Evolutionary conservation across 2,329 filamentous ascomycete species (phyloP), one percentile per base, ranked within the genome.

Genomic region (Aspergillus fumigatus): DNA sequence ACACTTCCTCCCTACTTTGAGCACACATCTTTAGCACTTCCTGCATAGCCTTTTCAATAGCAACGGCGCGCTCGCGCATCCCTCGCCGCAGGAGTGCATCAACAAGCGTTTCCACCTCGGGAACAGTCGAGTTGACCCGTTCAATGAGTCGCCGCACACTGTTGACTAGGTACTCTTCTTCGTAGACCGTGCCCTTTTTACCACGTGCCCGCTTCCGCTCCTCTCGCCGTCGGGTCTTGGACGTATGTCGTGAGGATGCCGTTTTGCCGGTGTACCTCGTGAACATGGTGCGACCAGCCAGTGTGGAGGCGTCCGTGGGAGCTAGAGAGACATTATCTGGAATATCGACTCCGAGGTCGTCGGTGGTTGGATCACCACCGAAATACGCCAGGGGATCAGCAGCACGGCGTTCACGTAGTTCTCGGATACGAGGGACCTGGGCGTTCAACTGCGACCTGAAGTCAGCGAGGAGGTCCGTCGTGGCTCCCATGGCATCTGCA

Each of bases 161-260:
- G 72, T 92, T 94, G 57, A 96, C 87, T 4, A 99, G 83, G 73
- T 99, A 99, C 74, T 97, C 94, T 70, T 97, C 93, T 73, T 99
- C 94, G 73, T 99, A 99, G 4, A 99, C 90, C 17, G 90, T 96
- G 10, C 94, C 94, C 79, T 97, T 97, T 73, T 96, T 93, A 25
- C 94, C 94, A 7, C 91, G 81, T 0, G 94, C 94, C 17, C 93
- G 86, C 82, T 99, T 99, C 73, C 96, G 86, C 79, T 99, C 94
- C 74, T 99, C 94, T 21, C 92, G 83, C 25, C 88, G 82, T 52
- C 92, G 86, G 70, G 96, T 97, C 80, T 94, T 96, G 69, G 85
- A 89, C 43, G 91, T 96, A 57, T 88, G 88, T 11, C 92, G 83
- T 51, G 1, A 85, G 81, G 21, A 90, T 60, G 55, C 70, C 57